Evolutionary conservation across 768 basidiomycete genomes (phyloP), one percentile per base, ranked within the genome.

Genomic region (Tubosaeta brunneosetosa): DNA sequence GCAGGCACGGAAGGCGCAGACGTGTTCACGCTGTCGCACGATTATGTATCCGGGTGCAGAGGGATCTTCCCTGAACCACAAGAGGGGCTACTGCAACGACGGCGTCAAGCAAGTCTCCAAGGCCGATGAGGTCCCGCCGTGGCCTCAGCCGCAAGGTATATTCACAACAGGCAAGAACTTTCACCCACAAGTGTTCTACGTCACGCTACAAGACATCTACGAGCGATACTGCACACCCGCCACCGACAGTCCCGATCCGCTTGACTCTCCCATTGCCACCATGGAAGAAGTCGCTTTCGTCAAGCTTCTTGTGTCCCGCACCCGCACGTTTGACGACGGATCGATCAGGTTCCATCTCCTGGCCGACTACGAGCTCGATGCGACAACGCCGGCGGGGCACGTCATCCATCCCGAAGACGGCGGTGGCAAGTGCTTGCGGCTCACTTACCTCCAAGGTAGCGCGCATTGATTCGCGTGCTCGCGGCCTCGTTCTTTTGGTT

Each of bases 21-120:
- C 37, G 0, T 46, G 44, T 25, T 40, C 38, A 1, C 14, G 19
- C 29, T 50, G 47, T 26, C 38, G n/a, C 17, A 54, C 48, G 12
- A 54, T 54, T 29, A 50, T 54, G 25, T 50, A 54, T n/a, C 48
- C 44, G 1, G 37, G 44, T 3, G 33, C 31, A 4, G 37, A 46
- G 25, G 43, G 19, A 4, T 45, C 36, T 26, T 50, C 19, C 32
- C 2, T 46, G 17, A 22, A 25, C 22, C 40, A 31, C 44, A 44
- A 17, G 44, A 55, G 34, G 45, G 51, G 14, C 6, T 40, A 48
- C 37, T 40, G 37, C 25, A 29, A 38, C 19, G 47, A 48, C 27
- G 47, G 37, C 22, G n/a, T 48, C 37, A 31, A 22, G 43, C 43
- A 44, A 14, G 38, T 49, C 38, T 49, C 38, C 14, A 49, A 41